Percentiles rank a stretch among this genome's conserved stretches.
These are phyloP conservation scores for Oryza meridionalis DNA, from an alignment of 176 grass and related monocot genomes.

Conservation along the genomic window DNA sequence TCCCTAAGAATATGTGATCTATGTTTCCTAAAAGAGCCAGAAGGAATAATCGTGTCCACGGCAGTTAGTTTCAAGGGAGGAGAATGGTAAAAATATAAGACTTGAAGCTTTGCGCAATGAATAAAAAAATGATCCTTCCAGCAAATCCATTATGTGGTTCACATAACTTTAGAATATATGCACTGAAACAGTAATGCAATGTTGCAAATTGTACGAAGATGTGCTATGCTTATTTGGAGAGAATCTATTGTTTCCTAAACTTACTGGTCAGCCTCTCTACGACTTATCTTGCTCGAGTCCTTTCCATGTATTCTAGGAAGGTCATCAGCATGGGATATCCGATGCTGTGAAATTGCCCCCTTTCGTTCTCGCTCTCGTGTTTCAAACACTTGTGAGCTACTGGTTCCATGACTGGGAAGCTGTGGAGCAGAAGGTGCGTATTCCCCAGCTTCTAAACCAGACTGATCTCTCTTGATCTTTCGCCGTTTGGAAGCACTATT, in stretches of 20 bases:
- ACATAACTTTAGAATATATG: slow-evolving; percentile 3
- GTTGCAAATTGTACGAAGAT: slow-evolving; percentile 1
- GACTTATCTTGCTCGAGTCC: slow-evolving; percentile 83
- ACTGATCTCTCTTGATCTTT: slow-evolving; percentile 77
- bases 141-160: neutral
- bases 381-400: slow-evolving; percentile 58
- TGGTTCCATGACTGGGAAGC: slow-evolving; percentile 48
- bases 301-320: slow-evolving; percentile 80
- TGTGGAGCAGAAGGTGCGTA: slow-evolving; percentile 70
- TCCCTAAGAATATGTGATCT: neutral
- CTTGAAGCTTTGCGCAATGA: slow-evolving; percentile 6
- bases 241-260: slow-evolving; percentile 47
- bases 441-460: slow-evolving; percentile 78
- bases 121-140: neutral
- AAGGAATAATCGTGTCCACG: neutral
- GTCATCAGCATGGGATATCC: slow-evolving; percentile 66
- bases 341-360: slow-evolving; percentile 67
- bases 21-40: slow-evolving; percentile 28
- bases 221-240: slow-evolving; percentile 6
- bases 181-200: neutral
- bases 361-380: slow-evolving; percentile 87
- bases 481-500: slow-evolving; percentile 72
- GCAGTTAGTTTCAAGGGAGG: neutral
- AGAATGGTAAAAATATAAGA: neutral
- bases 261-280: slow-evolving; percentile 92